Evolutionary conservation across 805 yeast species (phyloP), one percentile per base, ranked within the genome.

Genomic region (Kockiozyma suomiensis): DNA sequence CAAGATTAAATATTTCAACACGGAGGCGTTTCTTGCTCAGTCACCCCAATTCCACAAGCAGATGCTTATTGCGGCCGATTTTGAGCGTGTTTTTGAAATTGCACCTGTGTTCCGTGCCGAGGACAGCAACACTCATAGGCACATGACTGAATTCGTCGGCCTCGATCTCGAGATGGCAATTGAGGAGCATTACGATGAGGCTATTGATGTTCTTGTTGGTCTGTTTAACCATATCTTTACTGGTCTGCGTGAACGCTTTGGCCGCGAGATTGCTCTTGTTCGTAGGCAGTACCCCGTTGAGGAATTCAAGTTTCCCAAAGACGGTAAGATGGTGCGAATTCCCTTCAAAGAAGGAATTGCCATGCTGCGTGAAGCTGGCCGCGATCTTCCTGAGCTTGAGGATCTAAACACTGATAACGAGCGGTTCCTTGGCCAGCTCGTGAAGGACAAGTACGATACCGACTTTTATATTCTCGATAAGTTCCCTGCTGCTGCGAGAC

Each of bases 61-160:
- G 80, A 97, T 93, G 82, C 84, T 93, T 75, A 94, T 94, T 77
- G 97, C 97, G 49, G 96, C 96, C 61, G 99, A 94, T 79, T 94
- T 93, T 70, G 99, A 94, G 80, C 85, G 84, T 71, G 99, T 94
- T 50, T 94, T 85, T 74, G 99, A 94, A 79, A 82, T 94, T 71
- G 98, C 94, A 1, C 98, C 99, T 38, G 98, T 94, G 46, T 94
- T 94, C 84, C 85, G 99, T 78, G 99, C 99, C 59, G 99, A 94
- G 77, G 93, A 94, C 82, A 93, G 98, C 64, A 92, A 94, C 81
- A 93, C 99, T 21, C 98, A 94, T 77, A 92, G 99, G 79, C 99
- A 94, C 78, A 87, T 94, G 96, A 94, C 99, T 58, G 99, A 94
- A 78, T 94, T 94, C 75, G 88, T 88, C 64, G 99, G 99, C 60